Percentiles rank a stretch among this genome's conserved stretches.
phyloP scores from a whole-genome alignment of 1,284 basidiomycete genomes.

The Hypsizygus ulmarius region DNA sequence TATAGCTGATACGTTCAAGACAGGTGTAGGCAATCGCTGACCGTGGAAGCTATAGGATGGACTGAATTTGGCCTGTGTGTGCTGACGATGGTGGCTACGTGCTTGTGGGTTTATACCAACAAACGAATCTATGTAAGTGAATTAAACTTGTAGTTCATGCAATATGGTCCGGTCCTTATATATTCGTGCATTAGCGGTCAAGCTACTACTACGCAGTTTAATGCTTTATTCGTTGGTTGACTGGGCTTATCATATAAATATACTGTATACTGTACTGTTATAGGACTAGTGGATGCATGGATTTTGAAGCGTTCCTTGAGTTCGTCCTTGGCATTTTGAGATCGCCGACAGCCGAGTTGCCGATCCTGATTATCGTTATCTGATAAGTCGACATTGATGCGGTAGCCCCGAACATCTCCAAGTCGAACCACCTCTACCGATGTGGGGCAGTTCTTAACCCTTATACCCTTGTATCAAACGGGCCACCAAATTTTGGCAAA shows the following conservation, averaged over 20 bases:
- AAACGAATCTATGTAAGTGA: constrained; percentile 45
- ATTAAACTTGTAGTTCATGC: not conserved
- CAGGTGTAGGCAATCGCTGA: constrained; percentile 68
- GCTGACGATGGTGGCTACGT: constrained; percentile 55
- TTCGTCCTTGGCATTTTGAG: too few relatives aligned
- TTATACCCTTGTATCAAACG: not conserved
- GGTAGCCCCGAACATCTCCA: not conserved
- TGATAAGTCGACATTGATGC: constrained; percentile 4
- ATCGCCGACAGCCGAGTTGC: too few relatives aligned
- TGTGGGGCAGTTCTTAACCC: constrained; percentile 9
- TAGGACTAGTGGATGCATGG: too few relatives aligned
- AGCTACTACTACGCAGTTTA: constrained; percentile 13
- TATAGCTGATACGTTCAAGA: constrained; percentile 19
- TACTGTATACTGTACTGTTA: too few relatives aligned
- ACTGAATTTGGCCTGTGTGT: constrained; percentile 67
- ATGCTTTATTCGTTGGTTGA: not conserved
- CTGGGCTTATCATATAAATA: too few relatives aligned
- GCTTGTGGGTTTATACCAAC: constrained; percentile 56
- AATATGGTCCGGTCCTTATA: not conserved
- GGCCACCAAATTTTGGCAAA: not conserved
- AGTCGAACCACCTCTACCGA: not conserved
- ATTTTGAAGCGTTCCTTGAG: too few relatives aligned
- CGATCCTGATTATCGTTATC: constrained; percentile 11
- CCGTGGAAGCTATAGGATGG: constrained; percentile 73
- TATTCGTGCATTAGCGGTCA: not conserved